Conservation (phyloP, 352 stramenopile species). For the Pythium pectinolyticum region DNA sequence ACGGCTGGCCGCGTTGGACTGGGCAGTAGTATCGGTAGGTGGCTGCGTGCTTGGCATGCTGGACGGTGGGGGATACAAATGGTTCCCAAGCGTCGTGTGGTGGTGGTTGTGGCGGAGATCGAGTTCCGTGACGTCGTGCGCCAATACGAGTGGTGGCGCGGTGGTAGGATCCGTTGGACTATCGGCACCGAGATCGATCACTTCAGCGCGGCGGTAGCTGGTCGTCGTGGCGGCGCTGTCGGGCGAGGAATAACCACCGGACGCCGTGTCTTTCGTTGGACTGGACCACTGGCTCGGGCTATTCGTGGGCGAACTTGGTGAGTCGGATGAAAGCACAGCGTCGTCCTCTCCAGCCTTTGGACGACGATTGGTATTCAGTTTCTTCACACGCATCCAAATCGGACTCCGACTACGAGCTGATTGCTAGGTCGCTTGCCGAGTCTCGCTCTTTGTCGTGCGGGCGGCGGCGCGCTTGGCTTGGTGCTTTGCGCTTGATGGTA, state of each 20-base stretch:
- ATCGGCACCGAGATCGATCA: conserved; percentile 17
- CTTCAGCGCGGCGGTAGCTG: conserved; percentile 11
- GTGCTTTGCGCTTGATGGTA: too few relatives aligned
- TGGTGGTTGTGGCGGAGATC: conserved; percentile 13
- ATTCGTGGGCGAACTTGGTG: conserved; percentile 11
- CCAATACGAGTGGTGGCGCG: neutral
- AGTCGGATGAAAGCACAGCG: conserved; percentile 34
- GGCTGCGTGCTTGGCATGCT: conserved; percentile 1
- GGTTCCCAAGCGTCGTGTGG: too few relatives aligned
- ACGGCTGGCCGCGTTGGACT: neutral
- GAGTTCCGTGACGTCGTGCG: conserved; percentile 11
- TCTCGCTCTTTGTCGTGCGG: too few relatives aligned
- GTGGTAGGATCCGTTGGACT: conserved; percentile 26
- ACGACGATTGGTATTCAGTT: conserved; percentile 62
- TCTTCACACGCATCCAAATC: conserved; percentile 75
- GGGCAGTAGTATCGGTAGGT: neutral
- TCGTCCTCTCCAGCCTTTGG: conserved; percentile 69
- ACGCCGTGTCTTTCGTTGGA: conserved; percentile 14
- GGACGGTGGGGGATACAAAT: neutral
- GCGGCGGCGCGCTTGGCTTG: too few relatives aligned
- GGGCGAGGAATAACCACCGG: conserved; percentile 6
- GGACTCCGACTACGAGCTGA: too few relatives aligned
- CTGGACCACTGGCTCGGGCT: conserved; percentile 20
- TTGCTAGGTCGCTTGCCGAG: too few relatives aligned
- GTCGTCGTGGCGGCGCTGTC: neutral